phyloP scores from a whole-genome alignment of 2,329 filamentous ascomycete species.

The Diaporthe caulivora region DNA sequence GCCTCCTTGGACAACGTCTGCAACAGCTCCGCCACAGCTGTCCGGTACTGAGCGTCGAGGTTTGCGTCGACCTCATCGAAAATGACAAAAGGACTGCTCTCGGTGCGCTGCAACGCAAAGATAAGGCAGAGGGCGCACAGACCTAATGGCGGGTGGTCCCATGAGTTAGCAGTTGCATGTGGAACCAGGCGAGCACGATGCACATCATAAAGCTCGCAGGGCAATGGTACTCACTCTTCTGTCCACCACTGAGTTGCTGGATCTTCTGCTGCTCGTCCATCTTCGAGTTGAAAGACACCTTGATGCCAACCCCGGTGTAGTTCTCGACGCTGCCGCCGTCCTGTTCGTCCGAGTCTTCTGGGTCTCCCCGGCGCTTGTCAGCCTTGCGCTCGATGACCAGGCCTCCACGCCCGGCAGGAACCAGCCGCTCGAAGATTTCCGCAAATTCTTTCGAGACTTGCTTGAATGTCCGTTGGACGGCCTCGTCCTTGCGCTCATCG shows the following conservation, averaged over 20 bases:
- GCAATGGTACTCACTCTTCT: conserved; percentile 80
- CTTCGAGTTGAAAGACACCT: conserved; percentile 98
- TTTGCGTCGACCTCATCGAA: conserved; percentile 99
- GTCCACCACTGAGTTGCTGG: conserved; percentile 95
- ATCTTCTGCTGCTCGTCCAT: conserved; percentile 96
- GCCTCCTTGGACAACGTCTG: conserved; percentile 79
- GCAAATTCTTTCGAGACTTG: conserved; percentile 96
- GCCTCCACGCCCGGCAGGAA: conserved; percentile 91
- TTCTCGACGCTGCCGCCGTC: conserved; percentile 85
- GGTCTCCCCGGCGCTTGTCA: conserved; percentile 73
- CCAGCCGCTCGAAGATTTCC: conserved; percentile 92
- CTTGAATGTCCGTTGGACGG: conserved; percentile 98
- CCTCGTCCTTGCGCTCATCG: conserved; percentile 96
- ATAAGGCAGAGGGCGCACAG: conserved; percentile 97
- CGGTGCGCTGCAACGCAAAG: conserved; percentile 98
- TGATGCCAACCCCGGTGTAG: conserved; percentile 96
- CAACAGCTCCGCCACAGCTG: conserved; percentile 91
- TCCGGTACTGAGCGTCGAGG: conserved; percentile 96
- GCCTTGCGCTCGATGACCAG: conserved; percentile 93
- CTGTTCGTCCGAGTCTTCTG: conserved; percentile 77
- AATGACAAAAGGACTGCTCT: conserved; percentile 98
- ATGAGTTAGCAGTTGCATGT: conserved; percentile 9
- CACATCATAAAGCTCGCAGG: not conserved
- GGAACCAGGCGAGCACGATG: not conserved
- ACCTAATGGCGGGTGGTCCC: conserved; percentile 62